Conservation (phyloP, 2,329 filamentous ascomycete genomes). For the Corynespora cassiicola region DNA sequence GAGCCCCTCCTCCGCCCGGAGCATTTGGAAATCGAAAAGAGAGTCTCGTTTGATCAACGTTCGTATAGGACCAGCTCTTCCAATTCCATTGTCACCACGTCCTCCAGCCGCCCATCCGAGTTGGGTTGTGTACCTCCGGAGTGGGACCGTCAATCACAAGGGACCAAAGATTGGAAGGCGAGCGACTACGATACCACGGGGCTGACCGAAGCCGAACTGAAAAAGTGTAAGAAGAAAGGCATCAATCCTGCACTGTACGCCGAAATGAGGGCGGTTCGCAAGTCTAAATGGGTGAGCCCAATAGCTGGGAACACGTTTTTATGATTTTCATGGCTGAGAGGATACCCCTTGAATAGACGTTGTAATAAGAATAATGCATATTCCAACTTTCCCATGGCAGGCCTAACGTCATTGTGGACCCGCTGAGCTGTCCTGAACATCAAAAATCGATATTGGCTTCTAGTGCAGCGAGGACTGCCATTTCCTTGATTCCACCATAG, state of each 20-base stretch:
- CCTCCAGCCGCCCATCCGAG: constrained; percentile 24
- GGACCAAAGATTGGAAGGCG: constrained; percentile 46
- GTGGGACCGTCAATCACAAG: constrained; percentile 18
- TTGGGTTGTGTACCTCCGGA: constrained; percentile 11
- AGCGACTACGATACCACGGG: constrained; percentile 48
- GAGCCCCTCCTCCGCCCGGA: constrained; percentile 16
- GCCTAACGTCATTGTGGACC: too few species aligned
- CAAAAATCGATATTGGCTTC: too few species aligned
- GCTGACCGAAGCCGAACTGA: constrained; percentile 49
- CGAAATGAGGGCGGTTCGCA: constrained; percentile 55
- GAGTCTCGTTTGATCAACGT: constrained; percentile 39
- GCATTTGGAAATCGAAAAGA: constrained; percentile 39
- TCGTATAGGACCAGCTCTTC: constrained; percentile 37
- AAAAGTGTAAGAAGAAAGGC: constrained; percentile 54
- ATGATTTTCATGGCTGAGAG: too few species aligned
- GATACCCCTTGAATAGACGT: too few species aligned
- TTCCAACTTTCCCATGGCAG: too few species aligned
- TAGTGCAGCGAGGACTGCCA: too few species aligned
- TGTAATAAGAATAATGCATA: too few species aligned
- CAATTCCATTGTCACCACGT: constrained; percentile 26
- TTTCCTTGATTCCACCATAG: too few species aligned
- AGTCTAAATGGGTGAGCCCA: constrained; percentile 45
- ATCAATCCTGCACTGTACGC: constrained; percentile 55
- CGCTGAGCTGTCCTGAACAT: too few species aligned
- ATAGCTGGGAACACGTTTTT: constrained; percentile 44